Evolutionary conservation across 345 rosid genomes (phyloP), one percentile per base, ranked within the genome.

Genomic region (Camelina hispida): DNA sequence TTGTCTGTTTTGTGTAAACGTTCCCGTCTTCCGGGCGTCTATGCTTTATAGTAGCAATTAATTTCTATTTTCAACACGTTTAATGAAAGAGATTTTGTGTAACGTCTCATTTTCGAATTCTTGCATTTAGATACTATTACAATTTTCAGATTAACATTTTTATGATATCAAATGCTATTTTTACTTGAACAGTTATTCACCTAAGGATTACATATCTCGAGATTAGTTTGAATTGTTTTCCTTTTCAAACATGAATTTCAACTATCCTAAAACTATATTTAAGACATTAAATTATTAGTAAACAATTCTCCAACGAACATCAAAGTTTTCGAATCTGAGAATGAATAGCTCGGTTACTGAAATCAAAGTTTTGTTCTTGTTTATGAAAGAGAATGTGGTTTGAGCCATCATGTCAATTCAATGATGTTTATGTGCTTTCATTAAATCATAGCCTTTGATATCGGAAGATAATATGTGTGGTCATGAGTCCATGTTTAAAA

Each of bases 51-150:
- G 37, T 73, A 32, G 30, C 30, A 44, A 25, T 40, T n/a, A 22
- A 55, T 35, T 15, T 23, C 3, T 43, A 54, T 55, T 43, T 18
- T 54, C 47, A 42, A 40, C 35, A 35, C 9, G 10, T 47, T 56
- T 56, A 46, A 66, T 74, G 38, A 59, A 57, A 73, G 8, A 53
- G 7, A 61, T 50, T 71, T 23, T 61, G 38, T 38, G 17, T 13
- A 48, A 18, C 15, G n/a, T 35, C 13, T 47, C 37, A 37, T 40
- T 12, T 61, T 34, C 9, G 48, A 35, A 20, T 62, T 18, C 12
- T 57, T 57, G 46, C 44, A 17, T 28, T 69, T 42, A 40, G 20
- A 28, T 61, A 37, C 58, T 32, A 58, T 69, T 9, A 9, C 5
- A 50, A 20, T 51, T 23, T 25, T 28, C 10, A 37, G 28, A 20